phyloP scores from a whole-genome alignment of 306 rosid species.

The Hippophae rhamnoides region DNA sequence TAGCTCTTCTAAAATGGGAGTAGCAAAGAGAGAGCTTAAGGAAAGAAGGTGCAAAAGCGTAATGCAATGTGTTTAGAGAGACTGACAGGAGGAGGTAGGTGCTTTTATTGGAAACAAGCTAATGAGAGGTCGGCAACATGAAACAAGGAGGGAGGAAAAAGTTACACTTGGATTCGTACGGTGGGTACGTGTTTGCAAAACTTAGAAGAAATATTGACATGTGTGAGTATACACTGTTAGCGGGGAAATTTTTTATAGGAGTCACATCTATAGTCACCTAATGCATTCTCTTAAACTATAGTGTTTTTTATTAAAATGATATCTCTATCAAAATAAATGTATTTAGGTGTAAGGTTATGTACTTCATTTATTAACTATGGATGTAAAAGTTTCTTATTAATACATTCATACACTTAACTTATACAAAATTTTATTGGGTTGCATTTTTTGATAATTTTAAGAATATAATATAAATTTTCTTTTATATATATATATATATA shows the following conservation, averaged over 20 bases:
- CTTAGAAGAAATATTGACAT: constrained; percentile 22
- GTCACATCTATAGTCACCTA: no score
- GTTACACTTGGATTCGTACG: constrained; percentile 50
- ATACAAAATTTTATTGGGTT: no score
- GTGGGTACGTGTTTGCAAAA: constrained; percentile 68
- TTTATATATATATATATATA: no score
- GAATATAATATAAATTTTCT: no score
- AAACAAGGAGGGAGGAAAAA: constrained; percentile 31
- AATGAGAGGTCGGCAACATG: constrained; percentile 54
- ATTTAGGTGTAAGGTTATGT: no score
- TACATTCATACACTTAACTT: no score
- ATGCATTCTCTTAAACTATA: no score
- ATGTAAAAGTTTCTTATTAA: no score
- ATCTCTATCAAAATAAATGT: no score
- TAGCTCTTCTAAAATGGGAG: background rate
- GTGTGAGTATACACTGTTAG: constrained; percentile 26
- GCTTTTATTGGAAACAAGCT: constrained; percentile 19
- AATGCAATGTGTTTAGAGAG: background rate
- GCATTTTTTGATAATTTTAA: no score
- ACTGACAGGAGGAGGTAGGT: background rate
- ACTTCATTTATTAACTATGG: no score
- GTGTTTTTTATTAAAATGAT: no score
- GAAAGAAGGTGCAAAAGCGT: background rate
- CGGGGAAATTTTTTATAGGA: constrained; percentile 18
- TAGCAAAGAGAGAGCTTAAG: background rate